These are phyloP conservation scores for Colletotrichum karsti DNA, from an alignment of 2,329 filamentous ascomycete genomes.

Conservation along the genomic window DNA sequence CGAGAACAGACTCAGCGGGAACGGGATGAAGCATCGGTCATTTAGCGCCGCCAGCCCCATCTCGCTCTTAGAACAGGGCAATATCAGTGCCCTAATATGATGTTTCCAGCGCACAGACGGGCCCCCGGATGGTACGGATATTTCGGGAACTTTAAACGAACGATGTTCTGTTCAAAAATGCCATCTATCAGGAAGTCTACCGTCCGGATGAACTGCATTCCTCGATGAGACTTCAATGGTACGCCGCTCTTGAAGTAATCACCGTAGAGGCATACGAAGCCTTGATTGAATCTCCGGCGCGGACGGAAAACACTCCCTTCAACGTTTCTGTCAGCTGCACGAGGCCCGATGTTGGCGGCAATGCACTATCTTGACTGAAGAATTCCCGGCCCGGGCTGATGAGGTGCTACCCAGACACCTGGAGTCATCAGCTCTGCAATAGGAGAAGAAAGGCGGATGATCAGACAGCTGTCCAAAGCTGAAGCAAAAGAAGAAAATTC, in stretches of 20 bases:
- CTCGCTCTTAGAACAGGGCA: neutral
- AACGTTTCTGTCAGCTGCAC: too few relatives aligned
- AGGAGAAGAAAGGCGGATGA: neutral
- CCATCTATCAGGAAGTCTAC: neutral
- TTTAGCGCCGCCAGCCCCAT: neutral
- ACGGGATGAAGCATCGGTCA: neutral
- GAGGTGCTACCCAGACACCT: neutral
- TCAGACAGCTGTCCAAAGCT: neutral
- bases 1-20: neutral
- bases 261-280: too few relatives aligned
- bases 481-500: neutral
- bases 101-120: conserved; percentile 6
- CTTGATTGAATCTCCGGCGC: too few relatives aligned
- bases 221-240: neutral
- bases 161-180: neutral
- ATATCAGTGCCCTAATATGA: neutral
- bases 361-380: neutral
- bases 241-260: neutral
- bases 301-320: too few relatives aligned
- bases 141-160: conserved; percentile 18
- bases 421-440: neutral
- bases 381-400: neutral
- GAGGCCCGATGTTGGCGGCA: too few relatives aligned
- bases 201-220: conserved; percentile 4
- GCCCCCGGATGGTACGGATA: neutral